phyloP scores from a whole-genome alignment of 495 filamentous ascomycete species.

The Melanomma pulvis-pyrius region DNA sequence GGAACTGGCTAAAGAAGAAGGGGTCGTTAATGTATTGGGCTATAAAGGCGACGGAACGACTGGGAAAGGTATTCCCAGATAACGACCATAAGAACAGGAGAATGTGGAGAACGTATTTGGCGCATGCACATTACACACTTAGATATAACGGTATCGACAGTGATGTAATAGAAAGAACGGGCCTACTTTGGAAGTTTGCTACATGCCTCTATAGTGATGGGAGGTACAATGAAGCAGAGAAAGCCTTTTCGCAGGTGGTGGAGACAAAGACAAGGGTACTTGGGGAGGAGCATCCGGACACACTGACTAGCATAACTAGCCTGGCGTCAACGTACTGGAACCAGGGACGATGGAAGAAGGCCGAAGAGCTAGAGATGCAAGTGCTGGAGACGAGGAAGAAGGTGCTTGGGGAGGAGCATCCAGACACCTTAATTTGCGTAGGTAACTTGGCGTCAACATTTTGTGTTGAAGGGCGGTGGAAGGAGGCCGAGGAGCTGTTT shows the following conservation, averaged over 20 bases:
- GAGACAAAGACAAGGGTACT: too few species aligned
- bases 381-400: too few species aligned
- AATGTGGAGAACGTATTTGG: slow-evolving; percentile 9
- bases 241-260: slow-evolving; percentile 14
- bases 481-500: too few species aligned
- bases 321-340: too few species aligned
- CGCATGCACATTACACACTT: slow-evolving; percentile 9
- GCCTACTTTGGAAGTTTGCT: slow-evolving; percentile 1
- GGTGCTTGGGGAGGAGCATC: too few species aligned
- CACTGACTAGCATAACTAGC: too few species aligned
- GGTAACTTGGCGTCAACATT: too few species aligned
- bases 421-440: too few species aligned
- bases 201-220: slow-evolving; percentile 4
- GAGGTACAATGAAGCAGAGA: slow-evolving; percentile 14
- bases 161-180: not conserved
- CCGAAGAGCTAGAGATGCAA: too few species aligned
- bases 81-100: slow-evolving; percentile 10
- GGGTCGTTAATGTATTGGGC: not conserved
- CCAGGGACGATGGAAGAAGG: too few species aligned
- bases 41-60: not conserved
- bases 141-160: not conserved
- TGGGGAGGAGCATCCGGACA: too few species aligned
- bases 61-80: slow-evolving; percentile 16
- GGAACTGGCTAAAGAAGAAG: slow-evolving; percentile 44
- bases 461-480: too few species aligned